A percentile compares a stretch with the other conserved stretches of the same genome.
Conservation (phyloP, 768 basidiomycete genomes). For the Suillus subluteus region DNA sequence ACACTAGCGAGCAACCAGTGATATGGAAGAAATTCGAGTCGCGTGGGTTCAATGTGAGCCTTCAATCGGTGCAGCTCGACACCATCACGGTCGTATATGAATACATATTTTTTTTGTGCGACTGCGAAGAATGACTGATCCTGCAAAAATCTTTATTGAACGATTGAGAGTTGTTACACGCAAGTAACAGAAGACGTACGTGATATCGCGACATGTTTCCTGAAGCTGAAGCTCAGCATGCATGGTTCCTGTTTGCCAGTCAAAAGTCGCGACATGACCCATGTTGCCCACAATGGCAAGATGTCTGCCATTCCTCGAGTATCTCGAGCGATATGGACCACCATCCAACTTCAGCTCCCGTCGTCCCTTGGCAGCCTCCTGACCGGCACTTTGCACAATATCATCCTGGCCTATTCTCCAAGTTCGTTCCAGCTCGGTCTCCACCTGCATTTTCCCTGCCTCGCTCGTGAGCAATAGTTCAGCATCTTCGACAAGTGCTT, state of each 20-base stretch:
- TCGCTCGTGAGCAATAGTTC: constrained; percentile 58
- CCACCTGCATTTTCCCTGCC: too few species aligned
- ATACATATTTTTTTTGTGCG: constrained; percentile 96
- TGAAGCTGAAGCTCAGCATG: constrained; percentile 87
- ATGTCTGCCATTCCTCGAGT: constrained; percentile 91
- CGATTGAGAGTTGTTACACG: neutral
- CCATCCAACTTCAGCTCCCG: constrained; percentile 83
- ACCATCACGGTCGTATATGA: constrained; percentile 93
- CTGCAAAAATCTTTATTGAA: constrained; percentile 72
- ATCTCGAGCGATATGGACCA: constrained; percentile 83
- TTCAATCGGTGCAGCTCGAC: constrained; percentile 89
- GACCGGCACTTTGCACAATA: constrained; percentile 64
- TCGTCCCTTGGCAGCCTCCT: constrained; percentile 76
- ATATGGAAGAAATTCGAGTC: constrained; percentile 91
- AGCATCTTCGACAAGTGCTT: constrained; percentile 67
- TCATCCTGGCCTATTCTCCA: constrained; percentile 88
- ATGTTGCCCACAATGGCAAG: constrained; percentile 80
- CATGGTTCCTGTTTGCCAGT: constrained; percentile 86
- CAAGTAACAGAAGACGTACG: constrained; percentile 49
- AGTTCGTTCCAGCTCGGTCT: constrained; percentile 72
- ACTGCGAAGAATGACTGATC: constrained; percentile 94
- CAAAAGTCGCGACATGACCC: constrained; percentile 92
- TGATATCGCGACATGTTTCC: constrained; percentile 92
- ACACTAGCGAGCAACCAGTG: constrained; percentile 92
- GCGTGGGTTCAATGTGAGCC: constrained; percentile 85